Base-by-base conservation (phyloP, 306 rosid genomes). In the Castanopsis chinensis region DNA sequence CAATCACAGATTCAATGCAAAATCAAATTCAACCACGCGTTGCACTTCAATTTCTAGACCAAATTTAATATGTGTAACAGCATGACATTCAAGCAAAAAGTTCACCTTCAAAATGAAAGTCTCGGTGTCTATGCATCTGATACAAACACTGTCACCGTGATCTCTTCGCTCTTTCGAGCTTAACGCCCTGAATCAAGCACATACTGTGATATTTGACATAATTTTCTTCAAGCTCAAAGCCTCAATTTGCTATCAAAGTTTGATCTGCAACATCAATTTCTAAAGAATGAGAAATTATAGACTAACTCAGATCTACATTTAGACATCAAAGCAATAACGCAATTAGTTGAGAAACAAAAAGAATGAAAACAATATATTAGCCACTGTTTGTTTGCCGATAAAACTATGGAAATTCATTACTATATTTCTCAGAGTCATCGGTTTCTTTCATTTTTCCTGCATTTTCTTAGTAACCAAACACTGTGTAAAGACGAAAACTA, bases 161-260 rank as follows among this genome's bases (percentile, higher is more conserved):
- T 83, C 89, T 72, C 79, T 86, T 79, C 83, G 87, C 90, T 93
- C 97, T 49, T 81, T 90, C 3, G 91, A 72, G 73, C 88, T 90
- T 67, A 81, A 67, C 54, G 95, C 97, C 85, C 97, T 88, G 87
- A 93, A 90, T 61, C 98, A 90, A 56, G 91, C 90, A 30, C 92
- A 89, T 17, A 90, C 92, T 5, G 85, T 85, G 18, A 91, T 84
- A 52, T 82, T 87, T 75, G 92, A 85, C 97, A 90, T 90, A 49
- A 23, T 65, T 72, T 33, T 74, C 54, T 32, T 71, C 51, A 33
- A n/a, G 74, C 82, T 1, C 49, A 3, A 45, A 54, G 49, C 20
- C 28, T 63, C 14, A 18, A 49, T 75, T 18, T 53, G n/a, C 81
- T 2, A 35, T 41, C 45, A 53, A 57, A 75, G 71, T 59, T 49